These are phyloP conservation scores for Chaetoscypha palmicola DNA, from an alignment of 2,329 filamentous ascomycete species.

Conservation along the genomic window DNA sequence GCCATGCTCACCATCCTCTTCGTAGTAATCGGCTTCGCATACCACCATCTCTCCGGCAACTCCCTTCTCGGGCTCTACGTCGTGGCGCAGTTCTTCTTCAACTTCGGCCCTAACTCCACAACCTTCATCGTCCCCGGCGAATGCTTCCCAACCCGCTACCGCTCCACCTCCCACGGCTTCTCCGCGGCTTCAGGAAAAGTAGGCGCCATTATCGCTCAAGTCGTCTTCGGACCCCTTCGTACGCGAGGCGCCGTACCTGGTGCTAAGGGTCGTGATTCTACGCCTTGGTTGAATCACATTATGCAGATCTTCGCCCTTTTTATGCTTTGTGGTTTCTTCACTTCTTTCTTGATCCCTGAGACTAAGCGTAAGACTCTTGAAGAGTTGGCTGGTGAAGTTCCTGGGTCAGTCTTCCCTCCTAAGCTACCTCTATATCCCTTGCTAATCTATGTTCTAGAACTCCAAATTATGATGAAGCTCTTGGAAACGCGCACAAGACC, in stretches of 20 bases:
- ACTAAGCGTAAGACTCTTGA: conserved; percentile 71
- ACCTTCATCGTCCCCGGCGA: conserved; percentile 35
- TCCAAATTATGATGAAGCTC: conserved; percentile 10
- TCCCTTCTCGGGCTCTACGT: conserved; percentile 56
- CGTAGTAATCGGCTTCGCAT: conserved; percentile 55
- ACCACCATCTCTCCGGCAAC: conserved; percentile 41
- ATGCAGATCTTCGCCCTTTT: conserved; percentile 75
- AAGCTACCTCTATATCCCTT: too few species aligned
- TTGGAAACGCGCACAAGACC: background rate
- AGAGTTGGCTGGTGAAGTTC: conserved; percentile 55
- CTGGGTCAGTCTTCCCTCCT: conserved; percentile 7
- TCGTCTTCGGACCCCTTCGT: conserved; percentile 50
- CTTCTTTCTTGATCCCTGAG: conserved; percentile 66
- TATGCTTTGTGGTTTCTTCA: conserved; percentile 66
- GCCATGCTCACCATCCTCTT: conserved; percentile 54
- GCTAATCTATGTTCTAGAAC: conserved; percentile 7
- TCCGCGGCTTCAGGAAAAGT: conserved; percentile 33
- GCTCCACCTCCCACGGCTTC: conserved; percentile 32
- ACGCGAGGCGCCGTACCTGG: conserved; percentile 27
- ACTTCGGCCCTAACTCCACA: conserved; percentile 41
- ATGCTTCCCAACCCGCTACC: conserved; percentile 33
- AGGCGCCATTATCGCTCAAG: conserved; percentile 35
- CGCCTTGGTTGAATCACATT: conserved; percentile 62
- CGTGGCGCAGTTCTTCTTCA: conserved; percentile 60
- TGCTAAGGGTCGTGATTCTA: conserved; percentile 18